phyloP scores from a whole-genome alignment of 73 alveolate genomes.

The Uronychia binucleata region DNA sequence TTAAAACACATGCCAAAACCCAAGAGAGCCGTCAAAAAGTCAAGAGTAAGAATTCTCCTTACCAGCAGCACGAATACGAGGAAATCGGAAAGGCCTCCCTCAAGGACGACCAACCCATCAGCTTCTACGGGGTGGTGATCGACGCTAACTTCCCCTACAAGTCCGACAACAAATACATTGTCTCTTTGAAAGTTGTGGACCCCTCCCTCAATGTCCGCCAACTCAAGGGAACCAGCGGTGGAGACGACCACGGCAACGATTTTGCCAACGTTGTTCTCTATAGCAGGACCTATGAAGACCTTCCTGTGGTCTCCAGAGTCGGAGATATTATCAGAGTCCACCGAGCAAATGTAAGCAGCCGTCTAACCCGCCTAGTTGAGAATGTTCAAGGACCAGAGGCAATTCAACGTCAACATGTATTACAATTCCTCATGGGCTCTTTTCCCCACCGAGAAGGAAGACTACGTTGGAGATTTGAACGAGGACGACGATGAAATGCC shows the following conservation, averaged over 20 bases:
- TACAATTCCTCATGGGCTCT: slow-evolving; percentile 65
- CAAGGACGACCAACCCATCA: slow-evolving; percentile 15
- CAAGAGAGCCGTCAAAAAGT: not conserved
- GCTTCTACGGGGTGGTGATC: slow-evolving; percentile 53
- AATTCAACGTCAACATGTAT: slow-evolving; percentile 58
- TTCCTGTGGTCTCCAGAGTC: slow-evolving; percentile 55
- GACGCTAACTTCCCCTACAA: slow-evolving; percentile 71
- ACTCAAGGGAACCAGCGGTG: slow-evolving; percentile 31
- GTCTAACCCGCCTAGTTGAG: slow-evolving; percentile 4
- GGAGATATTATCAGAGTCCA: slow-evolving; percentile 76
- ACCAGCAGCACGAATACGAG: slow-evolving; percentile 33
- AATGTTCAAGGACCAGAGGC: slow-evolving; percentile 46
- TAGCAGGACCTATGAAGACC: slow-evolving; percentile 65
- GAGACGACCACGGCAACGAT: slow-evolving; percentile 42
- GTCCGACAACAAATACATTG: slow-evolving; percentile 34
- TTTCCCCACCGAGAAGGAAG: slow-evolving; percentile 42
- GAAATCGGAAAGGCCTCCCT: slow-evolving; percentile 43
- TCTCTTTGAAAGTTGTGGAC: slow-evolving; percentile 49
- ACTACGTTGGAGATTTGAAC: slow-evolving; percentile 19
- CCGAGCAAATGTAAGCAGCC: slow-evolving; percentile 33
- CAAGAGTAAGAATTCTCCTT: not conserved
- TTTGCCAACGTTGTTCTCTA: slow-evolving; percentile 41
- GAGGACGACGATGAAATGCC: slow-evolving; percentile 29
- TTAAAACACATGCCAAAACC: not conserved
- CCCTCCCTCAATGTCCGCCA: slow-evolving; percentile 43